phyloP scores from a whole-genome alignment of 2,329 filamentous ascomycete species.

The Fusarium sp. region DNA sequence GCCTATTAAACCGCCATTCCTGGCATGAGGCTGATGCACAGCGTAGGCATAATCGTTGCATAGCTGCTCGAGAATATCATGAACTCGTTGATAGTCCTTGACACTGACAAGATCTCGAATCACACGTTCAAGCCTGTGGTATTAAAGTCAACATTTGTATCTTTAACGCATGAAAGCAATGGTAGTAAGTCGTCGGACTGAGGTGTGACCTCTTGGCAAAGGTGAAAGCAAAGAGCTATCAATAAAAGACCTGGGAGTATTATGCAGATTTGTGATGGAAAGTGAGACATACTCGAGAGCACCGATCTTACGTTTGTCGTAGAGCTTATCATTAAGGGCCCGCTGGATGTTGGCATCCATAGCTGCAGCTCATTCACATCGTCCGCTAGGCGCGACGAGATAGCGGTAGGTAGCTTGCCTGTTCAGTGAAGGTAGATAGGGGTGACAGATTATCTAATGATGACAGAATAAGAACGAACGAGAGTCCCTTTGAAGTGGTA shows the following conservation, averaged over 20 bases:
- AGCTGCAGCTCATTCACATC: conserved; percentile 45
- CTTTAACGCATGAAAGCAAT: neutral
- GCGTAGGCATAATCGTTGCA: conserved; percentile 98
- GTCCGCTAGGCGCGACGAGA: conserved; percentile 32
- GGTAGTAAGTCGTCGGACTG: conserved; percentile 5
- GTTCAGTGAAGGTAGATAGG: neutral
- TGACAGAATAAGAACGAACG: neutral
- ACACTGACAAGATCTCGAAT: conserved; percentile 85
- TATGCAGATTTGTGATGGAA: conserved; percentile 4
- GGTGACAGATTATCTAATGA: neutral
- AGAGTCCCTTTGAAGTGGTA: conserved; percentile 1
- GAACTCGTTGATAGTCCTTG: conserved; percentile 83
- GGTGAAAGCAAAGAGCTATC: neutral
- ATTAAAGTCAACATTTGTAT: conserved; percentile 16
- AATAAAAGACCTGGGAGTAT: neutral
- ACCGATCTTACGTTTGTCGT: conserved; percentile 96
- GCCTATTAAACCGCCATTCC: conserved; percentile 96
- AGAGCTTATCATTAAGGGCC: conserved; percentile 96
- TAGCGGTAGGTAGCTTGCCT: neutral
- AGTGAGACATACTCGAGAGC: conserved; percentile 83
- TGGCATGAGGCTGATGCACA: conserved; percentile 93
- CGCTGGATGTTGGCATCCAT: conserved; percentile 95
- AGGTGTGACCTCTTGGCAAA: neutral
- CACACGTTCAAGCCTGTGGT: conserved; percentile 81
- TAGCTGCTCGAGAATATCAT: conserved; percentile 91